phyloP scores from a whole-genome alignment of 2,329 filamentous ascomycete species.

The Microdochium bolleyi region DNA sequence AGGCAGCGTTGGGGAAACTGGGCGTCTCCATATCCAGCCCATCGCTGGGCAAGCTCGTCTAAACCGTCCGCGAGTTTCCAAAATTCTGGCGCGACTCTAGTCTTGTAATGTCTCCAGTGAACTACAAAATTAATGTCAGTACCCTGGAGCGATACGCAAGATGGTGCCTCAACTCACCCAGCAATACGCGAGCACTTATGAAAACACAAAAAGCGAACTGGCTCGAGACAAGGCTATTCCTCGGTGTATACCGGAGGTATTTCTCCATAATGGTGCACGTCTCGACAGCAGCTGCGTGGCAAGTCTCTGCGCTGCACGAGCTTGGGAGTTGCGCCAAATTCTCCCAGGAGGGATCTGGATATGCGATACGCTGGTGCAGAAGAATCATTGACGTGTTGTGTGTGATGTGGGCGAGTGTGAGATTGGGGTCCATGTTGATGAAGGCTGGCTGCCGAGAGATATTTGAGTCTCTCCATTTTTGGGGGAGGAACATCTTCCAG shows the following conservation, averaged over 20 bases:
- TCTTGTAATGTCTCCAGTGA: conserved; percentile 4
- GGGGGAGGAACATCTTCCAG: conserved; percentile 34
- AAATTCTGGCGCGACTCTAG: conserved; percentile 2
- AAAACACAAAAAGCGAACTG: conserved; percentile 40
- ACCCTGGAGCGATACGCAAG: not conserved
- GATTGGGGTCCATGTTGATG: conserved; percentile 36
- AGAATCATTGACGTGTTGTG: conserved; percentile 42
- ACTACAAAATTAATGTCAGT: not conserved
- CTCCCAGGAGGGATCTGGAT: conserved; percentile 23
- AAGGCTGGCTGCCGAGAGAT: conserved; percentile 13
- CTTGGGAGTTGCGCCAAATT: conserved; percentile 28
- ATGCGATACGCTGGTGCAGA: conserved; percentile 39
- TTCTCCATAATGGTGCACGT: conserved; percentile 35
- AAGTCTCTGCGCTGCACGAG: conserved; percentile 38
- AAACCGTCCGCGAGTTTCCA: conserved; percentile 18
- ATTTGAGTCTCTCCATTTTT: conserved; percentile 28
- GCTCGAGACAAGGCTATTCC: conserved; percentile 14
- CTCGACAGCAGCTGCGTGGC: conserved; percentile 34
- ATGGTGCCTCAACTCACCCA: conserved; percentile 9
- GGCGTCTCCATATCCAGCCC: conserved; percentile 5
- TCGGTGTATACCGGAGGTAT: conserved; percentile 29
- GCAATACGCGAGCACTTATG: conserved; percentile 32
- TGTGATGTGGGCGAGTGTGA: conserved; percentile 38
- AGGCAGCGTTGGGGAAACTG: conserved; percentile 3
- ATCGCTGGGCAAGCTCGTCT: conserved; percentile 13